Percentiles rank a stretch among this genome's conserved stretches.
Evolutionary conservation across 768 basidiomycete genomes (phyloP).

Genomic region (Russula griseocarnosa): DNA sequence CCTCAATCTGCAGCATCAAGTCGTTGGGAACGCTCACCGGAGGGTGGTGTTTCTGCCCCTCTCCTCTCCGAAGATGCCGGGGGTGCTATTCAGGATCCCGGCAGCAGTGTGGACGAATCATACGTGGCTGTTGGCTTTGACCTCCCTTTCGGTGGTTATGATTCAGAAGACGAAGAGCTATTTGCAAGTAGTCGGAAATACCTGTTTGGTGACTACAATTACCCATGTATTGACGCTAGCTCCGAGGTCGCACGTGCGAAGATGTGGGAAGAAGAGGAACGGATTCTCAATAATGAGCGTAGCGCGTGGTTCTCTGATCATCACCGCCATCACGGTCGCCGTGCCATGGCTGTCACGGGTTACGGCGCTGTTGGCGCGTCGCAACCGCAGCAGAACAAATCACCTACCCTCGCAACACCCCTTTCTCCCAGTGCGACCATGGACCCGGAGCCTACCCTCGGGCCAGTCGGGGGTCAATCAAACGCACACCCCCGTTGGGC

Average conservation of each 20-base stretch:
- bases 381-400: background rate
- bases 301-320: slow-evolving; percentile 66
- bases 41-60: slow-evolving; percentile 66
- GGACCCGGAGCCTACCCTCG: slow-evolving; percentile 46
- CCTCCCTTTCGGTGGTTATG: slow-evolving; percentile 64
- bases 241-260: slow-evolving; percentile 59
- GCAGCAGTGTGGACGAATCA: slow-evolving; percentile 54
- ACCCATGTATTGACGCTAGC: slow-evolving; percentile 86
- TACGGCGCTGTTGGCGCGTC: slow-evolving; percentile 51
- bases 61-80: slow-evolving; percentile 61
- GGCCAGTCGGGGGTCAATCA: slow-evolving; percentile 34
- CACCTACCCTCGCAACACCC: slow-evolving; percentile 14
- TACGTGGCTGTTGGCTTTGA: slow-evolving; percentile 46
- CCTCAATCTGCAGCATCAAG: slow-evolving; percentile 54
- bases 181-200: slow-evolving; percentile 74
- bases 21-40: slow-evolving; percentile 41
- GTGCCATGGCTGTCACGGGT: slow-evolving; percentile 39
- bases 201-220: slow-evolving; percentile 87
- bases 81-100: slow-evolving; percentile 61
- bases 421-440: slow-evolving; percentile 34
- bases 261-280: slow-evolving; percentile 85
- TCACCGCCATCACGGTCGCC: slow-evolving; percentile 46
- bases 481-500: slow-evolving; percentile 51
- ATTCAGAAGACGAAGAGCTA: slow-evolving; percentile 68
- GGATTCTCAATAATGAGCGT: slow-evolving; percentile 70